These are phyloP conservation scores for Tilletia indica DNA, from an alignment of 1,284 basidiomycete species.

Conservation along the genomic window DNA sequence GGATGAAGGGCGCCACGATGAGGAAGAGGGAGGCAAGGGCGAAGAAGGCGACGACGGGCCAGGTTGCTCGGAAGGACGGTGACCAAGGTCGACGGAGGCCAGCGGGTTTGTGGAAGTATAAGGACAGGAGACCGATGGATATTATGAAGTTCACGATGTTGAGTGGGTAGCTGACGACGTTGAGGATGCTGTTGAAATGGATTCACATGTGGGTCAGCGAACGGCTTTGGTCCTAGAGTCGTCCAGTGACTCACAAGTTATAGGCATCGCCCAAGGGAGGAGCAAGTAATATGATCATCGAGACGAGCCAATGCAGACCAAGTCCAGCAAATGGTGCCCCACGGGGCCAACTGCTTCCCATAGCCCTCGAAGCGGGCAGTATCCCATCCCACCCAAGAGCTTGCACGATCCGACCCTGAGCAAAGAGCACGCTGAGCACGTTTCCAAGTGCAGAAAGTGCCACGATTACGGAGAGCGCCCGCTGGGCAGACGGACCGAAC, in stretches of 20 bases:
- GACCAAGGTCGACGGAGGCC: constrained; percentile 37
- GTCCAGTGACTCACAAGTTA: constrained; percentile 55
- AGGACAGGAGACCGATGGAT: constrained; percentile 62
- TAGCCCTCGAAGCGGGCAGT: constrained; percentile 60
- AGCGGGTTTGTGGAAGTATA: constrained; percentile 34
- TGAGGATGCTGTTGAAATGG: constrained; percentile 20
- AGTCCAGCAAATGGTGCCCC: constrained; percentile 62
- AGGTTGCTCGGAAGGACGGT: constrained; percentile 43
- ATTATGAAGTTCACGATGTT: constrained; percentile 61
- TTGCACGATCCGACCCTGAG: constrained; percentile 61
- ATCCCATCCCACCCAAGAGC: constrained; percentile 65
- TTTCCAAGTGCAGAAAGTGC: constrained; percentile 60
- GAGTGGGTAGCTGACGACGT: constrained; percentile 24
- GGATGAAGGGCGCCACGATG: constrained; percentile 64
- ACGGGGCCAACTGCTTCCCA: constrained; percentile 61
- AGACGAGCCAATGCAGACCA: constrained; percentile 56
- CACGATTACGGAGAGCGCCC: constrained; percentile 62
- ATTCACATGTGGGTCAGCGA: no score
- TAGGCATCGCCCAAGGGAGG: constrained; percentile 64
- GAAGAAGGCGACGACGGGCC: constrained; percentile 65
- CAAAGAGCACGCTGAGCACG: constrained; percentile 60
- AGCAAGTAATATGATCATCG: constrained; percentile 63
- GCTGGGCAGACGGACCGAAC: constrained; percentile 61
- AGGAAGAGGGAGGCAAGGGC: constrained; percentile 63
- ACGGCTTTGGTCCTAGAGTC: neutral